Evolutionary conservation across 148 eudicot genomes (phyloP).

Genomic region (Amaranthus hypochondriacus): DNA sequence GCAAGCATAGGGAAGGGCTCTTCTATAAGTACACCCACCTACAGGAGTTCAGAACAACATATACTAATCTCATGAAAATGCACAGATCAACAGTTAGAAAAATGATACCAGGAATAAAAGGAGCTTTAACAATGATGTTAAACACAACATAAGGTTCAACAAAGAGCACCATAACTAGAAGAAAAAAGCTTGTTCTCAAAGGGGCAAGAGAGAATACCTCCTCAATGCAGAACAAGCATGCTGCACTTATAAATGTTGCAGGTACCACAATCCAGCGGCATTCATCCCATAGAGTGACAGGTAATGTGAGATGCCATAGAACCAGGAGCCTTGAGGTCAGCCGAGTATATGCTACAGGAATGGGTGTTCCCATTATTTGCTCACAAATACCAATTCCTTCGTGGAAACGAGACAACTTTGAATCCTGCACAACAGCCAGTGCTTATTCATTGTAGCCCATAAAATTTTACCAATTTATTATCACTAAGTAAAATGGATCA

Average conservation of each 20-base stretch:
- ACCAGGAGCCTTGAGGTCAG: constrained; percentile 92
- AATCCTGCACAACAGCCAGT: constrained; percentile 51
- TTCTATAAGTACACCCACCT: constrained; percentile 98
- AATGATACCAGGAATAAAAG: background rate
- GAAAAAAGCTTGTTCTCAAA: background rate
- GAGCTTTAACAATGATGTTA: background rate
- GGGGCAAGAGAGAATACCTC: constrained; percentile 45
- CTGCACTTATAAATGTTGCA: constrained; percentile 89
- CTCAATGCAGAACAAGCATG: constrained; percentile 95
- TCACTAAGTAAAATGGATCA: background rate
- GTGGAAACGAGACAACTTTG: constrained; percentile 74
- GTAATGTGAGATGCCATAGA: constrained; percentile 97
- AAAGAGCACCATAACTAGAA: background rate
- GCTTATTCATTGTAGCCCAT: background rate
- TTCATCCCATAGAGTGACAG: constrained; percentile 95
- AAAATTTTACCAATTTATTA: background rate
- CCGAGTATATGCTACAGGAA: constrained; percentile 96
- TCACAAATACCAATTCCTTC: constrained; percentile 95
- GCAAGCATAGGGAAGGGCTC: constrained; percentile 97
- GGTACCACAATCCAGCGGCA: constrained; percentile 99
- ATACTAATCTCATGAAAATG: background rate
- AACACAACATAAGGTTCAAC: background rate
- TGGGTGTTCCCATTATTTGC: constrained; percentile 69
- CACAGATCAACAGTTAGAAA: background rate
- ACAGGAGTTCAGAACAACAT: constrained; percentile 20